phyloP scores from a whole-genome alignment of 139 green algal genomes.

The Coelastrella sp. region DNA sequence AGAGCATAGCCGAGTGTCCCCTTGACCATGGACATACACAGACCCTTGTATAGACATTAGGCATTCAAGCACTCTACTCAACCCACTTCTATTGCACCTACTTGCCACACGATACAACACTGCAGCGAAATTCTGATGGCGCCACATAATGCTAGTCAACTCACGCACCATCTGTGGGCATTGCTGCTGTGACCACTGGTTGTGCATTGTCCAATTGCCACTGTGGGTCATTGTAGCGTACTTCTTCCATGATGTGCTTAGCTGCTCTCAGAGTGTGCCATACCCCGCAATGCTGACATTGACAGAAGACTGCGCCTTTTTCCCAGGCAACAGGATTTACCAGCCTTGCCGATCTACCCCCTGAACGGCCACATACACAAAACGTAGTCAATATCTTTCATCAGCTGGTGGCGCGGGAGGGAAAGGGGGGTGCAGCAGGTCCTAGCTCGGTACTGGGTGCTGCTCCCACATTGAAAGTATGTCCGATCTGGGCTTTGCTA shows the following conservation, averaged over 20 bases:
- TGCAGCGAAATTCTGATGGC: no score
- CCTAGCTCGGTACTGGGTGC: background rate
- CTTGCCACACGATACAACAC: no score
- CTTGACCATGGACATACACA: no score
- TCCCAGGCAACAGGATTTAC: conserved; percentile 77
- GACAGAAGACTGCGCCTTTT: conserved; percentile 66
- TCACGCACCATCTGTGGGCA: background rate
- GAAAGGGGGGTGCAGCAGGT: no score
- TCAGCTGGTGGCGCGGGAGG: no score
- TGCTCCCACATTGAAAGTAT: background rate
- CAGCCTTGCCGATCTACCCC: conserved; percentile 58
- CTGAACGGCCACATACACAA: conserved; percentile 44
- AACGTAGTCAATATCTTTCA: background rate
- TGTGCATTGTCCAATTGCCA: background rate
- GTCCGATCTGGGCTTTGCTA: background rate
- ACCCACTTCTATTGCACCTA: no score
- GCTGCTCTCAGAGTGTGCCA: conserved; percentile 71
- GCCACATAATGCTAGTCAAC: background rate
- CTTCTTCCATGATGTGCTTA: conserved; percentile 64
- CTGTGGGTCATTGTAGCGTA: conserved; percentile 37
- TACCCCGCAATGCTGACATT: conserved; percentile 66
- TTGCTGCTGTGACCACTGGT: conserved; percentile 16
- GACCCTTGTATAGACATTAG: no score
- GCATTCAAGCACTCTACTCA: no score
- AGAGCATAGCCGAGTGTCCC: no score